A percentile compares a stretch with the other conserved stretches of the same genome.
phyloP scores from a whole-genome alignment of 1,284 basidiomycete genomes.

The Ceratobasidium sp. region DNA sequence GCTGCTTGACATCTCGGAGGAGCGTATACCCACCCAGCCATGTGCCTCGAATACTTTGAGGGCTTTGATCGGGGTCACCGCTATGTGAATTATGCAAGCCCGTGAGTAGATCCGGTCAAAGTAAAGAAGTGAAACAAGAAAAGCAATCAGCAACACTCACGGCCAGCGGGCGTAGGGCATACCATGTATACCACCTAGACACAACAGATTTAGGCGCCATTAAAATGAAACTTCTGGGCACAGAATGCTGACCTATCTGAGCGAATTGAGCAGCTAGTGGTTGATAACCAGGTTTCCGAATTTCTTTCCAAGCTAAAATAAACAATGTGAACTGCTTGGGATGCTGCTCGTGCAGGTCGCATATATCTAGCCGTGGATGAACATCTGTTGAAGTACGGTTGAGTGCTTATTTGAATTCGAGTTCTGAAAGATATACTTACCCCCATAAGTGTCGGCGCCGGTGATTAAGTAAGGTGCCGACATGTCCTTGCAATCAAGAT shows the following conservation, averaged over 20 bases:
- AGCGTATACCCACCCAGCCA: neutral
- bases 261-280: slow-evolving; percentile 19
- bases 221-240: neutral
- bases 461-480: no score
- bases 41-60: neutral
- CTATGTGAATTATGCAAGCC: neutral
- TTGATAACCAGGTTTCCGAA: slow-evolving; percentile 29
- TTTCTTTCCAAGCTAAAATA: slow-evolving; percentile 24
- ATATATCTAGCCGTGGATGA: slow-evolving; percentile 40
- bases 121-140: no score
- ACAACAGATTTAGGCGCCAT: neutral
- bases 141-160: slow-evolving; percentile 1
- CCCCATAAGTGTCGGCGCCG: no score
- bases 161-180: slow-evolving; percentile 44
- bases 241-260: neutral
- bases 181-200: slow-evolving; percentile 44
- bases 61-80: neutral
- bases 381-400: neutral
- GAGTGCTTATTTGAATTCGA: no score
- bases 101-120: no score
- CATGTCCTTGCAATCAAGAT: no score
- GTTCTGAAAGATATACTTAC: no score
- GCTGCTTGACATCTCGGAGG: no score
- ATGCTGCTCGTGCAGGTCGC: slow-evolving; percentile 25
- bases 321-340: slow-evolving; percentile 47